phyloP scores from a whole-genome alignment of 257 asterid genomes.

The Solanum etuberosum region DNA sequence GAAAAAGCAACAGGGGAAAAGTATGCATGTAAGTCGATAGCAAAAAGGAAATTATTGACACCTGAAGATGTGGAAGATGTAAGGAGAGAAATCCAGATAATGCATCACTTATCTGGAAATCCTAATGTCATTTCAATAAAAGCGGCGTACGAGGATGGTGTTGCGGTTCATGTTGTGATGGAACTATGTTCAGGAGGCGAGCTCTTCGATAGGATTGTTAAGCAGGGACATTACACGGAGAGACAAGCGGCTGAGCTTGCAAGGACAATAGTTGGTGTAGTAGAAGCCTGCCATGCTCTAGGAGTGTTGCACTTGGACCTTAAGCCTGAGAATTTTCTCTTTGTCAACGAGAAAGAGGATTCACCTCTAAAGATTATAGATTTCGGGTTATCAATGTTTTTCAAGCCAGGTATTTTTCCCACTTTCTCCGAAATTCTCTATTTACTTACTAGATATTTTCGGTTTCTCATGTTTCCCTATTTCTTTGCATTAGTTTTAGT shows the following conservation, averaged over 20 bases:
- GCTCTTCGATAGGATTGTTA: constrained; percentile 40
- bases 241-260: constrained; percentile 39
- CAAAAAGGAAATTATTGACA: constrained; percentile 33
- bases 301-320: constrained; percentile 42
- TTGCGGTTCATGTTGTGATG: constrained; percentile 38
- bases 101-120: constrained; percentile 43
- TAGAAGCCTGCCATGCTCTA: constrained; percentile 38
- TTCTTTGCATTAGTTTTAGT: background rate
- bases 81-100: constrained; percentile 43
- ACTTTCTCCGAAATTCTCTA: background rate
- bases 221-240: constrained; percentile 42
- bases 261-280: constrained; percentile 33
- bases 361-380: constrained; percentile 34
- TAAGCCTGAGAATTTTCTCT: constrained; percentile 41
- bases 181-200: constrained; percentile 44
- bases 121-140: constrained; percentile 35
- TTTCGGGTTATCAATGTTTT: constrained; percentile 37
- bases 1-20: constrained; percentile 26
- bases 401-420: constrained; percentile 27
- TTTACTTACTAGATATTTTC: background rate
- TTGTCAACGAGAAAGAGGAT: constrained; percentile 27
- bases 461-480: background rate
- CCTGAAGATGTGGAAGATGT: constrained; percentile 47
- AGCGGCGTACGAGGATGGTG: constrained; percentile 37
- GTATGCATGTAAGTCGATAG: constrained; percentile 38